Base-by-base conservation (phyloP, 441 rosid genomes). In the Sinapis alba region DNA sequence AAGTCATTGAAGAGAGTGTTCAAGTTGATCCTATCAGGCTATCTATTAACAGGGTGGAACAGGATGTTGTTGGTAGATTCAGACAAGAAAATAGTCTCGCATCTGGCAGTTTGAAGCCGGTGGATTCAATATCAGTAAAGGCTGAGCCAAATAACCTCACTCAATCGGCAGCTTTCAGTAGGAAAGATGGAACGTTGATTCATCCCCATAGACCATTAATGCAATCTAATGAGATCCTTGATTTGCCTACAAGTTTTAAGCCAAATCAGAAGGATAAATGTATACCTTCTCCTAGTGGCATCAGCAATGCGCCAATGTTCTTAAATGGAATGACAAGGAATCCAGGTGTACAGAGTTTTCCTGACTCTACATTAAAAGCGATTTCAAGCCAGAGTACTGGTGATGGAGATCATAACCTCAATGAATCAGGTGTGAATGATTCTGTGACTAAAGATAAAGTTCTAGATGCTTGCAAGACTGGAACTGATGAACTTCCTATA, bases 1-100 rank as follows among this genome's bases (percentile, higher is more conserved):
- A 94, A 84, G 88, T 84, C 9, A 56, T 63, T 71, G 94, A 89
- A 68, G 94, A 83, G 75, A 76, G 28, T 18, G 74, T 69, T 70
- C 69, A 68, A 58, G 73, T 36, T 41, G 63, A 18, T 75, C 69
- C 74, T 21, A 38, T 21, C 27, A 75, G 47, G 32, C 2, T 68
- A n/a, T 72, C 74, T 61, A 80, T 9, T 71, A 13, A 23, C 47
- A 41, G 70, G 13, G 84, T 85, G 76, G 89, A 90, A 80, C 69
- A 16, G 38, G 97, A 89, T 80, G 58, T 73, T 26, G 58, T 75
- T 58, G 87, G 81, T 24, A 82, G 73, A 43, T 23, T 62, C 65
- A 76, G 75, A 47, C 62, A 16, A 38, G 85, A 65, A 74, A 58
- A 66, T 24, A 26, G 7, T 18, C 71, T 50, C 63, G 73, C 65